Evolutionary conservation across 371 early-diverging fungal genomes (phyloP).

Genomic region (Apophysomyces ossiformis): DNA sequence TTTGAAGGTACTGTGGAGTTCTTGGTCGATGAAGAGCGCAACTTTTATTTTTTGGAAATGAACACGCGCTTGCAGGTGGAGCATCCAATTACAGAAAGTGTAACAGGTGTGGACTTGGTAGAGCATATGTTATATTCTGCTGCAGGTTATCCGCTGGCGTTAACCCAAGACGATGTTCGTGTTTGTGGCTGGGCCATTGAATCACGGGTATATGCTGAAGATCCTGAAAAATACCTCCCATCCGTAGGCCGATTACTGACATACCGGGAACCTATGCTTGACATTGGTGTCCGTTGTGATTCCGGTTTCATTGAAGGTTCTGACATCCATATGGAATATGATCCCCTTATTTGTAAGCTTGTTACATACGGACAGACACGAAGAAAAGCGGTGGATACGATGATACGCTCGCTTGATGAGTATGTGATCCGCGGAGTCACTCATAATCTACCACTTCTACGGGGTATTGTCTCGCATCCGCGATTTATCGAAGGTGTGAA

Average conservation of each 20-base stretch:
- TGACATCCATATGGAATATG: conserved; percentile 86
- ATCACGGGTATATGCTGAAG: conserved; percentile 91
- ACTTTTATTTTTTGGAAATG: conserved; percentile 91
- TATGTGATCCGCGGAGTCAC: conserved; percentile 95
- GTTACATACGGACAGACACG: conserved; percentile 85
- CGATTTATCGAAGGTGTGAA: conserved; percentile 76
- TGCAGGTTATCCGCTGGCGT: conserved; percentile 63
- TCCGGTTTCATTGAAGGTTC: conserved; percentile 72
- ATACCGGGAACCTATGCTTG: conserved; percentile 33
- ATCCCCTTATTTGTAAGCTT: conserved; percentile 89
- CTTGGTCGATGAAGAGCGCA: conserved; percentile 64
- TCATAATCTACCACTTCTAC: conserved; percentile 93
- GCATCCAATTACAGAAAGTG: conserved; percentile 97
- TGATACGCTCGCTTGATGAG: conserved; percentile 85
- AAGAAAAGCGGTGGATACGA: conserved; percentile 71
- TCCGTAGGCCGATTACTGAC: conserved; percentile 78
- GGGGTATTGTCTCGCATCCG: conserved; percentile 83
- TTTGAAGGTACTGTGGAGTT: conserved; percentile 72
- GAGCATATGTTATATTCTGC: conserved; percentile 89
- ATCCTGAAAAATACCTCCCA: conserved; percentile 87
- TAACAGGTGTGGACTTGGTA: conserved; percentile 93
- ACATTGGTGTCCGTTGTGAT: conserved; percentile 36
- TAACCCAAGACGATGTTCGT: conserved; percentile 64
- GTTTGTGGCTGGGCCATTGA: conserved; percentile 87
- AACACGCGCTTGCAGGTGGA: conserved; percentile 93